A percentile compares a stretch with the other conserved stretches of the same genome.
These are phyloP conservation scores for Pseudogymnoascus sp. DNA, from an alignment of 2,329 filamentous ascomycete genomes.

Conservation along the genomic window DNA sequence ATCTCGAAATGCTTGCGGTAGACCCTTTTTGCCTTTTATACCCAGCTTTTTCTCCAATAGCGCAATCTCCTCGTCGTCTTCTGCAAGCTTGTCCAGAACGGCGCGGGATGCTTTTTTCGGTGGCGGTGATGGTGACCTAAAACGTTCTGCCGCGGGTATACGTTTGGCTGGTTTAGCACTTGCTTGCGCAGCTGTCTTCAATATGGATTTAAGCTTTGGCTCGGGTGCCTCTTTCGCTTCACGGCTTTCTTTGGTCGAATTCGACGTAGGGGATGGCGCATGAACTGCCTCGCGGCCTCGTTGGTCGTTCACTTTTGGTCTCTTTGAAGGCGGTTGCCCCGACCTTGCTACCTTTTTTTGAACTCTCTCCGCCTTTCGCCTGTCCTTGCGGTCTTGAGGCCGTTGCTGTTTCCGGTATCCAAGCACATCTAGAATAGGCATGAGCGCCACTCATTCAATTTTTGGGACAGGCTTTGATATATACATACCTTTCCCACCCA, in stretches of 20 bases:
- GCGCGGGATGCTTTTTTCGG: slow-evolving; percentile 20
- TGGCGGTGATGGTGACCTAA: slow-evolving; percentile 17
- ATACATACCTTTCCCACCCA: slow-evolving; percentile 31
- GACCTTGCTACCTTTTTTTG: slow-evolving; percentile 25
- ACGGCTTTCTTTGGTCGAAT: neutral
- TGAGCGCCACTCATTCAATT: slow-evolving; percentile 11
- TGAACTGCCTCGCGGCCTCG: neutral
- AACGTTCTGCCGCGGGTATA: neutral
- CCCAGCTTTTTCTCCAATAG: slow-evolving; percentile 82
- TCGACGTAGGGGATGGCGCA: neutral
- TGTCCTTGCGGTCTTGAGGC: slow-evolving; percentile 24
- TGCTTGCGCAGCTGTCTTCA: slow-evolving; percentile 22
- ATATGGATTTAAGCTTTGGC: slow-evolving; percentile 24
- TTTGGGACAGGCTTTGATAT: neutral
- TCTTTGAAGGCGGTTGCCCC: slow-evolving; percentile 7
- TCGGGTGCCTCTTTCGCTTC: neutral
- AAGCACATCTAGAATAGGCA: slow-evolving; percentile 16
- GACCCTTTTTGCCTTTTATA: slow-evolving; percentile 64
- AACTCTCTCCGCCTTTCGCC: slow-evolving; percentile 26
- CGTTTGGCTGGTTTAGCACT: slow-evolving; percentile 13
- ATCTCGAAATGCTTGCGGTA: slow-evolving; percentile 67
- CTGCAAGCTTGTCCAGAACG: slow-evolving; percentile 58
- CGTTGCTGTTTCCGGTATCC: slow-evolving; percentile 16
- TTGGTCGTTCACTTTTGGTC: neutral
- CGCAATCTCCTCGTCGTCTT: slow-evolving; percentile 85